A percentile compares a stretch with the other conserved stretches of the same genome.
These are phyloP conservation scores for Trypanosoma mega DNA, from an alignment of 208 protist genomes.

Conservation along the genomic window DNA sequence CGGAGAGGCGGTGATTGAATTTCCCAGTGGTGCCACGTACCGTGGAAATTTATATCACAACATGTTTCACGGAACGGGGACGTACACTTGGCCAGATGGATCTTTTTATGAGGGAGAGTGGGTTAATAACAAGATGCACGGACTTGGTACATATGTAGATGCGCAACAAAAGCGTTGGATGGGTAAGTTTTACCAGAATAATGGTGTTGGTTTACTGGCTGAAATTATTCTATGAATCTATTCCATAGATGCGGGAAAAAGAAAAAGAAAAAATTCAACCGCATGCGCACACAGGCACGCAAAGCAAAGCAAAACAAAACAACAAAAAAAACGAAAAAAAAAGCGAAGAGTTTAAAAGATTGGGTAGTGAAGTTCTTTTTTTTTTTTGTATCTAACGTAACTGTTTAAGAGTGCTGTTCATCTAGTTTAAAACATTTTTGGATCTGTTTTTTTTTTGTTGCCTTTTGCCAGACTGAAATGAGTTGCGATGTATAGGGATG, in stretches of 20 bases:
- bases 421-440: too few relatives aligned
- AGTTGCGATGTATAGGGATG: too few relatives aligned
- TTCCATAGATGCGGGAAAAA: background rate
- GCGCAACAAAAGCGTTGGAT: constrained; percentile 63
- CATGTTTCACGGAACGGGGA: constrained; percentile 65
- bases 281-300: too few relatives aligned
- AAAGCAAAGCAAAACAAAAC: background rate
- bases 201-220: constrained; percentile 37
- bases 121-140: constrained; percentile 81
- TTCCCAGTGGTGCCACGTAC: constrained; percentile 66
- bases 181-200: constrained; percentile 68
- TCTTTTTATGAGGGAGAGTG: constrained; percentile 86
- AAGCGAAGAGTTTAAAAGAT: background rate
- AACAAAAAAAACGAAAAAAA: background rate
- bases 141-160: constrained; percentile 79
- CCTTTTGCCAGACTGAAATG: too few relatives aligned
- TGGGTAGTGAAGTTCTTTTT: too few relatives aligned
- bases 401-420: too few relatives aligned
- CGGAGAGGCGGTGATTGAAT: constrained; percentile 49
- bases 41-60: constrained; percentile 52
- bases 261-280: background rate
- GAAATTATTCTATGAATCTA: constrained; percentile 36
- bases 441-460: too few relatives aligned
- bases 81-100: constrained; percentile 86
- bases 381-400: too few relatives aligned